Base-by-base conservation (phyloP, 768 basidiomycete species). In the Rubroboletus satanas region DNA sequence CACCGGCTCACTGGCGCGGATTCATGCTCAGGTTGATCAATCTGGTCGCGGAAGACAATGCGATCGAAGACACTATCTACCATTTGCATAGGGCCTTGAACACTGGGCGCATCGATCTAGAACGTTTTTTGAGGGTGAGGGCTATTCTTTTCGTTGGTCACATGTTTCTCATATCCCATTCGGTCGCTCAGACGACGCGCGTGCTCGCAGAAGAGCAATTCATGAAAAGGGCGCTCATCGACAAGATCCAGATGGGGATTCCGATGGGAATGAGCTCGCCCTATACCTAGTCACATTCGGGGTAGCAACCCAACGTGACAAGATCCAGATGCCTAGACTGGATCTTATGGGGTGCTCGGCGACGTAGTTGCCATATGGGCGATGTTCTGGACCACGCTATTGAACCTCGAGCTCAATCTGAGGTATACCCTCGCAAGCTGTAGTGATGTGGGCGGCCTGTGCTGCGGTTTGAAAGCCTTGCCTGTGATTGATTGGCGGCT, bases 11-110 rank as follows among this genome's bases (percentile, higher is more conserved):
- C 60, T 47, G 51, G 26, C 39, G 18, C 53, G 17, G 6, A 12
- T 36, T 45, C 31, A 42, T 53, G 43, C 32, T 46, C 67, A 98
- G 96, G 73, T 77, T 99, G 23, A 86, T 98, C 62, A 91, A 98
- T 67, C 79, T 98, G 29, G 88, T 98, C n/a, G 95, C 97, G n/a
- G 97, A 99, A 71, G 97, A 98, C 71, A 94, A 93, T 65, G 93
- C 96, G 1, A 94, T 98, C 67, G 96, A 98, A 73, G 97, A 98
- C 70, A 96, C 96, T 44, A 89, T 97, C 56, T 99, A 98, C 74
- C 94, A 98, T 70, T 81, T 99, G 45, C 93, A 95, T 60, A 82
- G 94, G 57, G 96, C 94, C 0, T 77, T 99, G 59, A 97, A 97
- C 67, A 77, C 87, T 49, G 91, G 91, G 0, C 83, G 93, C 55